Base-by-base conservation (phyloP, 2,329 filamentous ascomycete species). In the Colletotrichum sp. region DNA sequence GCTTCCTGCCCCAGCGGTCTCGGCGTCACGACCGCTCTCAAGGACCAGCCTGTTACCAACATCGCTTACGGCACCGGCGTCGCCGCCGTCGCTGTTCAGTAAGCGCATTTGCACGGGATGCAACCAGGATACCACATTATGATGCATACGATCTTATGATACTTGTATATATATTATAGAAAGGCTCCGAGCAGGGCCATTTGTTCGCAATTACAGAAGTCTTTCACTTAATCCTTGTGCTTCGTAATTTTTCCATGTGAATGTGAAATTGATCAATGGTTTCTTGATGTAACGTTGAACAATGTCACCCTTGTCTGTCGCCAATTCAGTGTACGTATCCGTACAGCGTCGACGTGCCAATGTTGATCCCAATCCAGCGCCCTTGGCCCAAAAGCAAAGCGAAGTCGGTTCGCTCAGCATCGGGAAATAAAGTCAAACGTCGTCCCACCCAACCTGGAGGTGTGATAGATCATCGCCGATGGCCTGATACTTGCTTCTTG, bases 11-110 rank as follows among this genome's bases (percentile, higher is more conserved):
- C 88, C 28, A 85, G 86, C 79, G 80, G 80, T 26, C 85, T 91
- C 28, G 89, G 89, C 57, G 12, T 79, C 69, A 57, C 70, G 65
- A 52, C 73, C 77, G 15, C 70, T 4, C 78, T 88, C 72, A 85
- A 82, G 3, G 81, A 80, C 16, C 77, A 82, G 4, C 85, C 86
- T 10, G 89, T 91, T 32, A 86, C 86, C 81, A 90, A 91, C 82
- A 87, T 91, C 76, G 80, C 83, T 79, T 91, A 91, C 78, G 86
- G 85, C 36, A 88, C 88, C 18, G 90, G 90, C 63, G 81, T 86
- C 68, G 82, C 68, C 30, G 32, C 72, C 12, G 57, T 71, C 26
- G 76, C 76, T 52, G 13, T 73, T 26, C 65, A 76, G 71, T 76
- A 63, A 68, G 64, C 64, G 60, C 18, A 55, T 15, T 60, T 60